Conservation (phyloP, 2,329 filamentous ascomycete species). For the Xylaria hypoxylon region DNA sequence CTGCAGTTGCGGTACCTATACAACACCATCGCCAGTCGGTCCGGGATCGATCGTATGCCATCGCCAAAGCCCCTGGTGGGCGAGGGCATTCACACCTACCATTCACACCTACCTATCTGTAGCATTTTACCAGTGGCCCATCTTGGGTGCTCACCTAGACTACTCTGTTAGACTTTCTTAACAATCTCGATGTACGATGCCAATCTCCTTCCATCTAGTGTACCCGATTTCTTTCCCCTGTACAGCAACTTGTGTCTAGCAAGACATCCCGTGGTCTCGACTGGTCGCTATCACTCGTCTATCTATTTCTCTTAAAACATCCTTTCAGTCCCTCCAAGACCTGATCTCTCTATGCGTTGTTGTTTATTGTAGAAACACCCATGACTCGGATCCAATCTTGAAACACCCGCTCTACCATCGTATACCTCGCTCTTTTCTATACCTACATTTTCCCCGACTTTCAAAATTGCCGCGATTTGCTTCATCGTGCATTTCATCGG, state of each 20-base stretch:
- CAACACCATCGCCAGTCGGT: not conserved
- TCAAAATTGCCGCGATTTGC: not conserved
- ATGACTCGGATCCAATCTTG: constrained; percentile 14
- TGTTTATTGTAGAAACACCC: not conserved
- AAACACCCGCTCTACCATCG: constrained; percentile 5
- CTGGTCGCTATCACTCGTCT: not conserved
- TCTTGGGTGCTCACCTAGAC: not conserved
- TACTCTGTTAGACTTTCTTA: not conserved
- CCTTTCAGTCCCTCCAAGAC: constrained; percentile 3
- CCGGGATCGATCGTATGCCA: constrained; percentile 21
- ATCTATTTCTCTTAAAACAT: not conserved
- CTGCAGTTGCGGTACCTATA: no score
- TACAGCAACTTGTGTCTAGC: not conserved
- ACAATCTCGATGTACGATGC: constrained; percentile 26
- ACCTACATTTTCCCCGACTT: no score
- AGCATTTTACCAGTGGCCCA: not conserved
- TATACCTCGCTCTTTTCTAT: not conserved
- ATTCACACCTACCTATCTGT: constrained; percentile 21
- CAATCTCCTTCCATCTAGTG: not conserved
- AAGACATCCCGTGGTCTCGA: constrained; percentile 15
- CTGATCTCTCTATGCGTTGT: not conserved
- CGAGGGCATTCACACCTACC: constrained; percentile 29
- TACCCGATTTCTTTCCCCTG: not conserved
- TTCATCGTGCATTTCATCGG: not conserved
- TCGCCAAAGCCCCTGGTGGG: constrained; percentile 17